Base-by-base conservation (phyloP, 139 green algal genomes). In the Haematococcus lacustris region DNA sequence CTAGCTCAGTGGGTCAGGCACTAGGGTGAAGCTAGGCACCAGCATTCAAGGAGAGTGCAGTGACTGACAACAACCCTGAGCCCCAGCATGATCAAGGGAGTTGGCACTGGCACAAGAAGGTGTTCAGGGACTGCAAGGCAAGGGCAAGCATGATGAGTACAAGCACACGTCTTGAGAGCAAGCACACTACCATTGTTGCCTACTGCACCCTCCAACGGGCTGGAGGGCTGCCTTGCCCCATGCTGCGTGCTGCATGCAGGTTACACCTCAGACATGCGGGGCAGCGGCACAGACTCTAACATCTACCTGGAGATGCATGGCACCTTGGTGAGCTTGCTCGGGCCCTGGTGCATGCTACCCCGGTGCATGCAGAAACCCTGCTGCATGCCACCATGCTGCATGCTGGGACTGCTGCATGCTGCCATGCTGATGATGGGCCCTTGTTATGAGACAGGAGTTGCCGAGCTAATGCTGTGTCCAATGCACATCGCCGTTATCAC, bases 201-300 rank as follows among this genome's bases (percentile, higher is more conserved):
- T n/a, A n/a, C n/a, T n/a, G n/a, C n/a, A n/a, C n/a, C n/a, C n/a
- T n/a, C n/a, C n/a, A n/a, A n/a, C n/a, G 75, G 25, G 33, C 21
- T 13, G 47, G 47, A 59, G 13, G 47, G 17, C 21, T 59, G 47
- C 21, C 47, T 59, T 59, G 47, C 13, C 47, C 13, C 47, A 13
- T 59, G 17, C 47, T n/a, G 21, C 13, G 13, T 30, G 59, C 30
- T 17, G 21, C 26, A 30, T 66, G 59, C 59, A 66, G 59, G 59
- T 66, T 37, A 60, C 66, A 89, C 83, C 1, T 73, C 41, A 6
- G 78, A 86, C 73, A 72, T 88, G 25, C 66, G 73, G 2, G 78
- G 78, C 59, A 71, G 80, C 1, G 80, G 80, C 63, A 89, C 83
- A 0, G 78, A 85, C 64, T 79, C 78, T 0, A 76, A 68, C 38